A percentile compares a stretch with the other conserved stretches of the same genome.
Evolutionary conservation across 805 yeast genomes (phyloP).

Genomic region (Grigorovia yakushimaensis): DNA sequence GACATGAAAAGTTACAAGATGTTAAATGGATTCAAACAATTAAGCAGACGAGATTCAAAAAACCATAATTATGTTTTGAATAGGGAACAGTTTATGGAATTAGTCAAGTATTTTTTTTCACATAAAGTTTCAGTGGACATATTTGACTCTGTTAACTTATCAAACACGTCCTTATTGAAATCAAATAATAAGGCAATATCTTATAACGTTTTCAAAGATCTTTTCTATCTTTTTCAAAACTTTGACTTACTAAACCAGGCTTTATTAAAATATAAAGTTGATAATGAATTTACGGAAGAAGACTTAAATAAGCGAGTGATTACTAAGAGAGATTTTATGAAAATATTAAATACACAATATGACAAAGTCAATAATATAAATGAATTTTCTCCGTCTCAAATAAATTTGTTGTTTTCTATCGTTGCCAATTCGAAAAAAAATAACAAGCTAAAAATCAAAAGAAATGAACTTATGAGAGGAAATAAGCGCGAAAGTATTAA

Average conservation of each 20-base stretch:
- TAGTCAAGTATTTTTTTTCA: slow-evolving; percentile 29
- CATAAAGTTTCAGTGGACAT: slow-evolving; percentile 32
- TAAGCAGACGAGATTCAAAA: slow-evolving; percentile 23
- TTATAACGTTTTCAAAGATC: slow-evolving; percentile 31
- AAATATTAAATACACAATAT: slow-evolving; percentile 29
- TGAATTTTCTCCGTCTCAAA: slow-evolving; percentile 35
- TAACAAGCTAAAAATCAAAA: slow-evolving; percentile 5
- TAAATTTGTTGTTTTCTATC: slow-evolving; percentile 30
- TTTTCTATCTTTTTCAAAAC: slow-evolving; percentile 31
- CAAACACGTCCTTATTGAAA: slow-evolving; percentile 21
- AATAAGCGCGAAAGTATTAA: too few species aligned
- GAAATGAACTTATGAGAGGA: too few species aligned
- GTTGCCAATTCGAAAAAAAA: slow-evolving; percentile 29
- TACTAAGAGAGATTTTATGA: slow-evolving; percentile 29
- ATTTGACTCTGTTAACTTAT: slow-evolving; percentile 27
- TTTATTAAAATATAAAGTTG: slow-evolving; percentile 26
- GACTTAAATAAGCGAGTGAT: slow-evolving; percentile 26
- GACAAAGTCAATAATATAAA: slow-evolving; percentile 33
- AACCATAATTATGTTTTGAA: slow-evolving; percentile 25
- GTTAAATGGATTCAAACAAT: slow-evolving; percentile 24
- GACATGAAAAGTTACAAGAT: slow-evolving; percentile 33
- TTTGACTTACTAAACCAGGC: slow-evolving; percentile 34
- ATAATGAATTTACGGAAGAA: slow-evolving; percentile 21
- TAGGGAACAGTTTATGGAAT: slow-evolving; percentile 28
- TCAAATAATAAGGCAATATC: slow-evolving; percentile 27